Base-by-base conservation (phyloP, 2,329 filamentous ascomycete genomes). In the Ploettnerulaceae sp. region DNA sequence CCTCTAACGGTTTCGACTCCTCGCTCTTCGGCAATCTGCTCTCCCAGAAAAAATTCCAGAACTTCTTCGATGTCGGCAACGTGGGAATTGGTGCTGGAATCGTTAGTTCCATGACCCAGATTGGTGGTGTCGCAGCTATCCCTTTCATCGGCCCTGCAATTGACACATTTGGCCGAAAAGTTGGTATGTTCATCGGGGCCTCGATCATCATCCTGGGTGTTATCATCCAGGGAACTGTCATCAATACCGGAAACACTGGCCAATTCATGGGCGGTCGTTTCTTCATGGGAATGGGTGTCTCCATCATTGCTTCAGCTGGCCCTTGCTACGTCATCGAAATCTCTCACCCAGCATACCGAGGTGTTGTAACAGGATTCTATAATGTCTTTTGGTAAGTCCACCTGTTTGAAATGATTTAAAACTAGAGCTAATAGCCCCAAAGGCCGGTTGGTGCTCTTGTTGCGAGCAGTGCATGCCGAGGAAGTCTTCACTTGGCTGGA, bases 251-350 rank as follows among this genome's bases (percentile, higher is more conserved):
- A 34, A 60, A 37, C 33, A 57, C 63, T 26, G 58, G 59, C 3
- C 68, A 71, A 47, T 74, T 73, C 56, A 70, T 74, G 61, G 72
- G 70, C 31, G 77, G 77, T 3, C 71, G 77, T 20, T 80, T 82
- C 62, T 63, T 82, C 21, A 72, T 82, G 11, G 79, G 78, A 39
- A 80, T 81, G 53, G 71, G 72, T 45, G 69, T 73, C 5, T 66
- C 66, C 28, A 67, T 74, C 47, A 67, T 68, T 22, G 65, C 69
- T 2, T 64, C 69, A 0, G 70, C 71, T 6, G 71, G 69, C 2
- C 71, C 71, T 9, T 67, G 67, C 25, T 73, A 71, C 51, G 69
- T 71, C 12, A 64, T 70, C 33, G 71, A 73, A 57, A 64, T 71
- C 29, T 64, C 65, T 49, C 68, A 72, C 49, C 70, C 70, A 4